Evolutionary conservation across 345 rosid genomes (phyloP).

Genomic region (Salix exigua): DNA sequence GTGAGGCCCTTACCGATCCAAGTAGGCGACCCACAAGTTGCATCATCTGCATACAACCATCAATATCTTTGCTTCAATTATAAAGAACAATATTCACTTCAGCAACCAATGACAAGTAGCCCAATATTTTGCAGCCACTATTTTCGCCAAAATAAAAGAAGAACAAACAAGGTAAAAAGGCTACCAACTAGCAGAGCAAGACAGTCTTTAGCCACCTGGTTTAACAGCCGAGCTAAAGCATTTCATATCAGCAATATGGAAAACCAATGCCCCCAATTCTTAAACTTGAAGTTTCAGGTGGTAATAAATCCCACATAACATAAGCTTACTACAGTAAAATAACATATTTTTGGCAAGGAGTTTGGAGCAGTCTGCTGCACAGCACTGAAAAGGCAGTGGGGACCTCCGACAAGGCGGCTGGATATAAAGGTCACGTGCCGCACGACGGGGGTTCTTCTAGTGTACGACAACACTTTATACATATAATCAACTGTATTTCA

Average conservation of each 20-base stretch:
- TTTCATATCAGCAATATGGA: slow-evolving; percentile 13
- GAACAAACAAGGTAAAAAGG: background rate
- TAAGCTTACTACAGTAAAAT: background rate
- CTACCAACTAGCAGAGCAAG: slow-evolving; percentile 8
- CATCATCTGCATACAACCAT: slow-evolving; percentile 44
- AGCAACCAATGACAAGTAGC: background rate
- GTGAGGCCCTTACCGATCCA: slow-evolving; percentile 87
- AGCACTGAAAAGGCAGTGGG: background rate
- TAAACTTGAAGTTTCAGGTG: background rate
- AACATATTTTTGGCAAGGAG: background rate
- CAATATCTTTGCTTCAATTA: background rate
- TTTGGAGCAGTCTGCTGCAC: background rate
- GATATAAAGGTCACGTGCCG: slow-evolving; percentile 7
- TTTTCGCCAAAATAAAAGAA: background rate
- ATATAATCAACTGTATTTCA: background rate
- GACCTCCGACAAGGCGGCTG: slow-evolving; percentile 10
- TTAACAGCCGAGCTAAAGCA: slow-evolving; percentile 16
- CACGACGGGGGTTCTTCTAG: background rate
- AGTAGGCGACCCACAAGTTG: slow-evolving; percentile 55
- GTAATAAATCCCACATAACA: background rate
- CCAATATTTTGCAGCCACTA: background rate
- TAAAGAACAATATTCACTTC: background rate
- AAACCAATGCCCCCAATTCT: background rate
- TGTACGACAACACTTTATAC: background rate
- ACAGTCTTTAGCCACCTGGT: slow-evolving; percentile 15